Evolutionary conservation across 768 basidiomycete genomes (phyloP), one percentile per base, ranked within the genome.

Genomic region (Boletus sp.): DNA sequence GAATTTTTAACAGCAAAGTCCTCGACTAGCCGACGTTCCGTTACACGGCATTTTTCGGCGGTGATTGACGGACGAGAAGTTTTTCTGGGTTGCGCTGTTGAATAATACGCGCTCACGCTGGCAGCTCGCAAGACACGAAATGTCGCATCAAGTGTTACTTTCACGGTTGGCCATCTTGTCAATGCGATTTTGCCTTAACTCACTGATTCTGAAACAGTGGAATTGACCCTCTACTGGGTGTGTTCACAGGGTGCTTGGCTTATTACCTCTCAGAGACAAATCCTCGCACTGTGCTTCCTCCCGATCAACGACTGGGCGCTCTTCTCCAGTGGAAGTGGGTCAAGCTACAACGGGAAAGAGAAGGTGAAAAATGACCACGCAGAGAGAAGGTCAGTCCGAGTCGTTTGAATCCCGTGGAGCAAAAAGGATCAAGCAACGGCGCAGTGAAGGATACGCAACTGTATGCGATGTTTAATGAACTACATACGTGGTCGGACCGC

Each of bases 221-320:
- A 1, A 63, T 91, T 5, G 92, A 94, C 71, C 84, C 88, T 5
- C 54, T 90, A 15, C 72, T 94, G 40, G 92, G 90, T 7, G 72
- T 92, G 51, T 86, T 91, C 66, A 92, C 90, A 2, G 92, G 92
- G 12, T 69, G 83, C 40, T 71, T 92, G 42, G 92, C 92, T 6
- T 93, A 85, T 69, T 85, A 90, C 68, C 81, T 94, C 37, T 82
- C 89, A 69, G 91, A 94, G 68, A 86, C 77, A 30, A 83, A 93
- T 70, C 92, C 91, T 6, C 83, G 91, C 39, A 89, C 85, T 5
- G 84, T 80, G 9, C 76, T 84, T 15, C 75, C 80, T 0, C 73
- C 77, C 28, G 82, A 85, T 7, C 76, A 88, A 56, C 79, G 78
- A 47, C 71, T 94, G 35, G 44, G 66, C 5, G 71, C 77, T 30